Base-by-base conservation (phyloP, 345 rosid genomes). In the Corchorus capsularis region DNA sequence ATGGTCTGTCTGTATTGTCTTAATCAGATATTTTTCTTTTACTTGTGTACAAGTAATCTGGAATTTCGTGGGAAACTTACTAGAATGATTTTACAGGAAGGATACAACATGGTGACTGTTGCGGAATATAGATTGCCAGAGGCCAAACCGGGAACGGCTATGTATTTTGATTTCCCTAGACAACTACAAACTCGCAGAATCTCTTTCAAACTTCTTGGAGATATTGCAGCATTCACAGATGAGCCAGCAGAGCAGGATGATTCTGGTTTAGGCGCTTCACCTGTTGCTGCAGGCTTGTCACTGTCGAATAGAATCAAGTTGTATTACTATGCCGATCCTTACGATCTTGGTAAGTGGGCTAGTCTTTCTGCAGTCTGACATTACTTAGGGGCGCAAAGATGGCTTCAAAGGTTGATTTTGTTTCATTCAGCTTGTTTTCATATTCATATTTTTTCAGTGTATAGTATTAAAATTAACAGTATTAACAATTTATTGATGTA, bases 261-360 rank as follows among this genome's bases (percentile, higher is more conserved):
- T 56, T 75, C 82, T 8, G 73, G 84, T 17, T 71, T 82, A 1
- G 71, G 86, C 74, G 81, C 85, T 59, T 75, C 85, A 19, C 78
- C 82, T 14, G 79, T 88, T 80, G 97, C 97, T 4, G 77, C 89
- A 6, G 98, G 97, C 43, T 62, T 94, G 78, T 93, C 98, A 37
- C 79, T 93, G 83, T 81, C 87, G 14, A 91, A 75, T 75, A 86
- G 98, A 82, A 72, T 91, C 46, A 93, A 93, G 86, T 78, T 91
- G 46, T 90, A 87, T 78, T 88, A 94, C 83, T 86, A 82, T 47
- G 90, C 87, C 5, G 93, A 94, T 85, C 94, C 96, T 60, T 84
- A 84, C 27, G 97, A 94, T 49, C 86, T 89, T 32, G 98, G 97
- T 69, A 93, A 88, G 84, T 94, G 98, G 98, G 95, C 93, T 62